These are phyloP conservation scores for Maudiozyma barnettii DNA, from an alignment of 805 yeast genomes.

Conservation along the genomic window DNA sequence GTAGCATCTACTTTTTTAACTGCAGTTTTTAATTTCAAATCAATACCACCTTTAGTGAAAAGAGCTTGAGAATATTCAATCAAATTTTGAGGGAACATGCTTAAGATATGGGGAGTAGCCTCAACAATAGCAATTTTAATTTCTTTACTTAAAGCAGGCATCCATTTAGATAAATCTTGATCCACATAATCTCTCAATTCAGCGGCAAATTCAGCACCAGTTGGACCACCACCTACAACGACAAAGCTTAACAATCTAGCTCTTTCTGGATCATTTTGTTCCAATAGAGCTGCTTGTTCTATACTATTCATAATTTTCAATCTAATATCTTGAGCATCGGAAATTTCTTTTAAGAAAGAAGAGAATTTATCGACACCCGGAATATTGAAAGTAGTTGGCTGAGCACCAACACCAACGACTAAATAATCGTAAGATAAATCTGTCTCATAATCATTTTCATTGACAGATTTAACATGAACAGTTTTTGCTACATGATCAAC, in stretches of 20 bases:
- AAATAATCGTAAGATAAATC: slow-evolving; percentile 65
- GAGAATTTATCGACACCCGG: slow-evolving; percentile 90
- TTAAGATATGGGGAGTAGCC: slow-evolving; percentile 82
- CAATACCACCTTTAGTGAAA: slow-evolving; percentile 58
- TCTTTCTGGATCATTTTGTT: slow-evolving; percentile 66
- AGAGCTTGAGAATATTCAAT: slow-evolving; percentile 73
- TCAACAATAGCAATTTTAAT: slow-evolving; percentile 79
- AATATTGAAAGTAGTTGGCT: slow-evolving; percentile 87
- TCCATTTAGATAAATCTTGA: slow-evolving; percentile 82
- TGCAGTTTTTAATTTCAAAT: slow-evolving; percentile 75
- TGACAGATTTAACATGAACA: slow-evolving; percentile 51
- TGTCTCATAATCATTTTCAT: slow-evolving; percentile 39
- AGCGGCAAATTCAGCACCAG: slow-evolving; percentile 97
- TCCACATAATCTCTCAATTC: slow-evolving; percentile 90
- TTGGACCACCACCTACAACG: slow-evolving; percentile 98
- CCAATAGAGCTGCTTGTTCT: slow-evolving; percentile 78
- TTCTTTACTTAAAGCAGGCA: slow-evolving; percentile 76
- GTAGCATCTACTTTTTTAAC: slow-evolving; percentile 74
- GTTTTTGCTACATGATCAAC: slow-evolving; percentile 65
- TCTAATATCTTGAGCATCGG: slow-evolving; percentile 80
- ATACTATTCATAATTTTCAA: slow-evolving; percentile 74
- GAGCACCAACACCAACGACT: slow-evolving; percentile 91
- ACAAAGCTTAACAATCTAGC: slow-evolving; percentile 77
- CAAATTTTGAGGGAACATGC: slow-evolving; percentile 59
- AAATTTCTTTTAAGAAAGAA: slow-evolving; percentile 79